Conservation (phyloP, 1,284 basidiomycete species). For the Apiotrichum brassicae region DNA sequence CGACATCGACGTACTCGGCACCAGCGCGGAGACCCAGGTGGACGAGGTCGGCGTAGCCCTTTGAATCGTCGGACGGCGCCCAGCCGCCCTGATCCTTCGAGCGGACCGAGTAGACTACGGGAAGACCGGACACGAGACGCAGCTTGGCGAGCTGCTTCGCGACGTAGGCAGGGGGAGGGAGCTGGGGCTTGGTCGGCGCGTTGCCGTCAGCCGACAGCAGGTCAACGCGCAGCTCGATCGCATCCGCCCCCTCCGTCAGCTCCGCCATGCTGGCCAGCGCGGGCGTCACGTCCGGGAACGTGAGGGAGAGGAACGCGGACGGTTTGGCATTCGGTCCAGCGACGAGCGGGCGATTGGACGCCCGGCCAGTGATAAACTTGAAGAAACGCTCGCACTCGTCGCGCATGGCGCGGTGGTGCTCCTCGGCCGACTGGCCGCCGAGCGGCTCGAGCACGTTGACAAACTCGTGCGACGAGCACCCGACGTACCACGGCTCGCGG, state of each 20-base stretch:
- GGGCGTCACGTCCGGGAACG: slow-evolving; percentile 76
- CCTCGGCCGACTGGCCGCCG: slow-evolving; percentile 28
- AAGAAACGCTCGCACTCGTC: slow-evolving; percentile 60
- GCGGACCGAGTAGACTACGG: slow-evolving; percentile 87
- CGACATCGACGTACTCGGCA: slow-evolving; percentile 90
- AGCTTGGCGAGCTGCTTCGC: slow-evolving; percentile 73
- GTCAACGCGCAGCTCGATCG: slow-evolving; percentile 88
- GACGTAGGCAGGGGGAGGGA: slow-evolving; percentile 70
- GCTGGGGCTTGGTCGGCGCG: slow-evolving; percentile 49
- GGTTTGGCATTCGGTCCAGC: slow-evolving; percentile 51
- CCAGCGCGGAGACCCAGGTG: slow-evolving; percentile 72
- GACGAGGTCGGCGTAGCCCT: slow-evolving; percentile 72
- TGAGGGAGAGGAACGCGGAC: slow-evolving; percentile 87
- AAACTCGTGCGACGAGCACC: slow-evolving; percentile 79
- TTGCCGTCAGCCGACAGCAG: slow-evolving; percentile 59
- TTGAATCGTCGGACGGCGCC: slow-evolving; percentile 72
- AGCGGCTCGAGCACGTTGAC: slow-evolving; percentile 55
- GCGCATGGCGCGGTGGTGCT: slow-evolving; percentile 39
- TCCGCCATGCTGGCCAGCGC: slow-evolving; percentile 65
- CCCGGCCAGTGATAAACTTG: slow-evolving; percentile 72
- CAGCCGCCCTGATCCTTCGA: slow-evolving; percentile 84
- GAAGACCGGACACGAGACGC: slow-evolving; percentile 69
- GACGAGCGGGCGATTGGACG: slow-evolving; percentile 55
- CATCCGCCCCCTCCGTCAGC: slow-evolving; percentile 79
- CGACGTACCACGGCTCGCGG: slow-evolving; percentile 79